phyloP scores from a whole-genome alignment of 768 basidiomycete genomes.

The Boletus sp. region DNA sequence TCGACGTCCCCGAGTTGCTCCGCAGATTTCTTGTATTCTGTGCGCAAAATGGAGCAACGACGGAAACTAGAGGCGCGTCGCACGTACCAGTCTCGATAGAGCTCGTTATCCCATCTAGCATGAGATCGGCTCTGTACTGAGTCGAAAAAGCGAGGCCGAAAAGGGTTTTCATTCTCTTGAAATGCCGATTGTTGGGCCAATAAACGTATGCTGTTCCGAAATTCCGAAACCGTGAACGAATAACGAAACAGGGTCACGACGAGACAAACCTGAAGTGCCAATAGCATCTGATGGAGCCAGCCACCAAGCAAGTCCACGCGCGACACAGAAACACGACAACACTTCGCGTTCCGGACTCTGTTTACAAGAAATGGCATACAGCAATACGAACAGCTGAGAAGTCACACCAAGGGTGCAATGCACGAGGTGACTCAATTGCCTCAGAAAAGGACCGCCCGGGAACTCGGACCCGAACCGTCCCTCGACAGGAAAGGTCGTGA shows the following conservation, averaged over 20 bases:
- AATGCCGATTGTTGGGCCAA: slow-evolving; percentile 37
- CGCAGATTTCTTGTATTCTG: slow-evolving; percentile 39
- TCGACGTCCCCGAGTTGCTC: slow-evolving; percentile 31
- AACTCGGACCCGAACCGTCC: slow-evolving; percentile 32
- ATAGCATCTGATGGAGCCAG: slow-evolving; percentile 36
- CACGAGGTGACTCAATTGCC: slow-evolving; percentile 22
- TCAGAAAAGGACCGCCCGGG: slow-evolving; percentile 36
- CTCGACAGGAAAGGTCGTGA: slow-evolving; percentile 12
- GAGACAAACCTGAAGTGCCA: slow-evolving; percentile 34
- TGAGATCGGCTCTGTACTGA: slow-evolving; percentile 34
- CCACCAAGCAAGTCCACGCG: slow-evolving; percentile 32
- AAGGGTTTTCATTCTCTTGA: slow-evolving; percentile 38
- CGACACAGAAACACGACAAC: slow-evolving; percentile 28
- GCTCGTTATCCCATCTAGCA: slow-evolving; percentile 37
- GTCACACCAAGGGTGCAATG: slow-evolving; percentile 24
- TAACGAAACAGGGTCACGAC: background rate
- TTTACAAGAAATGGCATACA: slow-evolving; percentile 16
- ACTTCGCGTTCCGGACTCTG: slow-evolving; percentile 27
- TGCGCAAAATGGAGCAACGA: background rate
- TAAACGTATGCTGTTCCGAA: slow-evolving; percentile 38
- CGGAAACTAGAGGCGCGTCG: fast-evolving
- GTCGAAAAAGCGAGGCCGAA: slow-evolving; percentile 39
- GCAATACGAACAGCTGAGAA: slow-evolving; percentile 24
- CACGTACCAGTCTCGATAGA: slow-evolving; percentile 33
- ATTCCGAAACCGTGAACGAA: background rate